These are phyloP conservation scores for Phaffia australis DNA, from an alignment of 768 basidiomycete species.

Conservation along the genomic window DNA sequence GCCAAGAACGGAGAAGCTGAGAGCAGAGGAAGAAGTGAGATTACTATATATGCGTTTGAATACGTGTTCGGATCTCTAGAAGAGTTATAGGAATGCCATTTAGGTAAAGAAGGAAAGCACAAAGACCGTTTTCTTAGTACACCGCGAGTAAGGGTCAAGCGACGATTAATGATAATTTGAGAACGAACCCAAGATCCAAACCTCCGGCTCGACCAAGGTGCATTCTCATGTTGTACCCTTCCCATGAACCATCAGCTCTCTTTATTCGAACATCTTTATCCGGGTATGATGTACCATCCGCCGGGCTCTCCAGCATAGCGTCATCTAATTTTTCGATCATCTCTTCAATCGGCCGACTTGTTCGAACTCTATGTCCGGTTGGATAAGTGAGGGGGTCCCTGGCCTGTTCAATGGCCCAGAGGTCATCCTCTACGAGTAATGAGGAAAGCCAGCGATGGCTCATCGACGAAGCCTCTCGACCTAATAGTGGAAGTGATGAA, in stretches of 20 bases:
- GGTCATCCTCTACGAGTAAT: slow-evolving; percentile 2
- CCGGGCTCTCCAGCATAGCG: slow-evolving; percentile 12
- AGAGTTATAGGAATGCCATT: no score
- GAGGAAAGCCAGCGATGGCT: slow-evolving; percentile 10
- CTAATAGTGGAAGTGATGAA: slow-evolving; percentile 1
- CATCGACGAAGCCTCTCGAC: slow-evolving; percentile 4
- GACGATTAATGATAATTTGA: background rate
- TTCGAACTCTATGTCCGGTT: background rate
- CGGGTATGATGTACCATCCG: slow-evolving; percentile 8
- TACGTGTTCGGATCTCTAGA: background rate
- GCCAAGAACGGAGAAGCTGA: slow-evolving; percentile 4
- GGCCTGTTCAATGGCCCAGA: slow-evolving; percentile 10
- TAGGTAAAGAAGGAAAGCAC: background rate
- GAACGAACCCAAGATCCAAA: slow-evolving; percentile 8
- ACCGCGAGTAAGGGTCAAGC: background rate
- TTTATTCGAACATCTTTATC: slow-evolving; percentile 5
- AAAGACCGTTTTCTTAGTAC: background rate
- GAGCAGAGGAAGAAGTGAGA: slow-evolving; percentile 6
- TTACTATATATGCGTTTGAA: slow-evolving; percentile 6
- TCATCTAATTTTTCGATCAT: slow-evolving; percentile 8
- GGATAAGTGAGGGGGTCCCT: slow-evolving; percentile 4
- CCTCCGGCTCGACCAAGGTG: slow-evolving; percentile 18
- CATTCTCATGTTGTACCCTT: slow-evolving; percentile 18
- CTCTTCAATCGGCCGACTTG: background rate
- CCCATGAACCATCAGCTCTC: slow-evolving; percentile 14